Evolutionary conservation across 257 asterid genomes (phyloP).

Genomic region (Penstemon barbatus): DNA sequence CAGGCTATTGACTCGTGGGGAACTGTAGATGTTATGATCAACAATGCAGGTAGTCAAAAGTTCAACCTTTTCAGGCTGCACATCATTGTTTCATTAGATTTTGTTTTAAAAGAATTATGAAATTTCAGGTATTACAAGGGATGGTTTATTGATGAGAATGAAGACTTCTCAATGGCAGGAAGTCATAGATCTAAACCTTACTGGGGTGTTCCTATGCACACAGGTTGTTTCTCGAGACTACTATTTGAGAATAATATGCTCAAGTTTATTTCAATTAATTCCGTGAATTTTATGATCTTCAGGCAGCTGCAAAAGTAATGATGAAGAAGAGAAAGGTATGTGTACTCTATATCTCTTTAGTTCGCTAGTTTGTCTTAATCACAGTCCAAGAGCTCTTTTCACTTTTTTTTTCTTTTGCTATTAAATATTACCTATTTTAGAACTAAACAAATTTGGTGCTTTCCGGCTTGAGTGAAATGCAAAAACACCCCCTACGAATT

Average conservation of each 20-base stretch:
- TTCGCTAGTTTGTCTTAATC: not conserved
- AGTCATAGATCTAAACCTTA: constrained; percentile 91
- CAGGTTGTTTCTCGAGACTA: constrained; percentile 50
- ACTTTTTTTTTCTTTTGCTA: not conserved
- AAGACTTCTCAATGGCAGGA: constrained; percentile 92
- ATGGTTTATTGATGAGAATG: constrained; percentile 95
- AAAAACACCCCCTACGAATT: too few species aligned
- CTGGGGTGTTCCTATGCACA: constrained; percentile 90
- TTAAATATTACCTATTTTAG: not conserved
- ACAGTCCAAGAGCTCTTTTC: too few species aligned
- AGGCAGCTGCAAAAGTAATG: constrained; percentile 99
- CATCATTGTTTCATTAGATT: not conserved
- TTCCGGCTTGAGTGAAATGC: too few species aligned
- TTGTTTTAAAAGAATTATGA: constrained; percentile 7
- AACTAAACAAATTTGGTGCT: not conserved
- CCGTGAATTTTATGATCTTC: constrained; percentile 36
- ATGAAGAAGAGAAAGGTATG: constrained; percentile 95
- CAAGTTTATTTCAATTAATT: constrained; percentile 22
- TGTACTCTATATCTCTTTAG: not conserved
- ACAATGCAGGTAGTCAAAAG: constrained; percentile 75
- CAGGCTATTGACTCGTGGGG: constrained; percentile 98
- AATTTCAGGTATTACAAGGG: constrained; percentile 85
- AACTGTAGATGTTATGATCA: constrained; percentile 77
- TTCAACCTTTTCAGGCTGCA: constrained; percentile 22
- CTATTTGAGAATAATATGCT: constrained; percentile 13